Evolutionary conservation across 208 protist genomes (phyloP), one percentile per base, ranked within the genome.

Genomic region (Leishmania major): DNA sequence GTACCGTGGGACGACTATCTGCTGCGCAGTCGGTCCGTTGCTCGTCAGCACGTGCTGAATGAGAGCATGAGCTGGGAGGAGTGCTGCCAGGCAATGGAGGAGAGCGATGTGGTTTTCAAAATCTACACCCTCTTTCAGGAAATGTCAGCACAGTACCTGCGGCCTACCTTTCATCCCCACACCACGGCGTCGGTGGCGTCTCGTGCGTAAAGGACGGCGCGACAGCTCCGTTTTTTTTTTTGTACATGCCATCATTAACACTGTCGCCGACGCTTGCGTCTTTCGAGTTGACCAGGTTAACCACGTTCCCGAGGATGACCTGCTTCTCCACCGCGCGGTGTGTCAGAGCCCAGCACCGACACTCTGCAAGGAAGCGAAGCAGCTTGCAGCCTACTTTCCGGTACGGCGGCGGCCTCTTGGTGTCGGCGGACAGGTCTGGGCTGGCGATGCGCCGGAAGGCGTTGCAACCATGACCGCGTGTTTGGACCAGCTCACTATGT

Each of bases 1-100:
- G 88, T 96, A 37, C 90, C 93, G 28, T 96, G 91, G 91, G 93
- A 96, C 77, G 93, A 94, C 77, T 95, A 95, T 75, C 78, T 96
- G 5, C 77, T 95, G 35, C 90, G 91, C 55, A 85, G 87, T 17
- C 91, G 91, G 28, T 70, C 70, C 10, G 49, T 88, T 28, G 82
- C 78, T 7, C 51, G 57, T 0, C 73, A 82, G 19, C 77, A 53
- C 53, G 59, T 74, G 19, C 71, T 90, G 35, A 81, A 78, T 60
- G 76, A 89, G 37, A 80, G 79, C 43, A 88, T 87, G 76, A 80
- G 79, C 43, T 94, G 87, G 87, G 45, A 43, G 31, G 84, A 90
- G 67, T 85, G 83, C 77, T 82, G 67, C n/a, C 81, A 71, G 17
- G 67, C 81, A 3, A 79, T 89, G 74, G 86, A 91, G 60, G 86